These are phyloP conservation scores for Xylaria sp. DNA, from an alignment of 2,329 filamentous ascomycete genomes.

Conservation along the genomic window DNA sequence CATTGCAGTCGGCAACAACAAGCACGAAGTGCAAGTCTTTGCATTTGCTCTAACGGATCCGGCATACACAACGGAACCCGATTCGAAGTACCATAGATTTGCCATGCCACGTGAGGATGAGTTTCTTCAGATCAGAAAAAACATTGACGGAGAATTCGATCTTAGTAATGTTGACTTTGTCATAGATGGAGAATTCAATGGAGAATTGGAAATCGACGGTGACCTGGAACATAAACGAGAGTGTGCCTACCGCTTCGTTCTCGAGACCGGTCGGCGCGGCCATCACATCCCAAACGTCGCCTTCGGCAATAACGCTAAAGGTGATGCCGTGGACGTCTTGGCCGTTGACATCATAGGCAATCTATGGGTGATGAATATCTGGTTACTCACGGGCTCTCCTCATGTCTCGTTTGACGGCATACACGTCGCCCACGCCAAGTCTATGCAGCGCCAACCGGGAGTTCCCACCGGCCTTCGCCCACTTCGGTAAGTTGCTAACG, in stretches of 20 bases:
- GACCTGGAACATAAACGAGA: constrained; percentile 32
- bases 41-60: constrained; percentile 31
- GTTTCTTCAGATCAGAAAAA: constrained; percentile 22
- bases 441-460: neutral
- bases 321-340: constrained; percentile 45
- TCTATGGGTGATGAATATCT: constrained; percentile 49
- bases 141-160: neutral
- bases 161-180: no score
- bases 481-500: no score
- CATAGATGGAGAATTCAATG: no score
- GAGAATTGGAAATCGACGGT: constrained; percentile 17
- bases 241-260: constrained; percentile 46
- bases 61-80: neutral
- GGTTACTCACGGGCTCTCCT: constrained; percentile 32
- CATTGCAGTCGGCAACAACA: constrained; percentile 81
- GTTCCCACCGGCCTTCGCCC: neutral
- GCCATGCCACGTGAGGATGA: constrained; percentile 3
- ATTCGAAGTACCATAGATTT: neutral
- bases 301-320: constrained; percentile 43
- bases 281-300: constrained; percentile 50
- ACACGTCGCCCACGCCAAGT: constrained; percentile 5
- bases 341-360: constrained; percentile 47
- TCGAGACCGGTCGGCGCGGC: constrained; percentile 37
- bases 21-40: constrained; percentile 34
- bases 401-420: constrained; percentile 19